Base-by-base conservation (phyloP, 208 protist genomes). In the Trypanosoma cruzi region DNA sequence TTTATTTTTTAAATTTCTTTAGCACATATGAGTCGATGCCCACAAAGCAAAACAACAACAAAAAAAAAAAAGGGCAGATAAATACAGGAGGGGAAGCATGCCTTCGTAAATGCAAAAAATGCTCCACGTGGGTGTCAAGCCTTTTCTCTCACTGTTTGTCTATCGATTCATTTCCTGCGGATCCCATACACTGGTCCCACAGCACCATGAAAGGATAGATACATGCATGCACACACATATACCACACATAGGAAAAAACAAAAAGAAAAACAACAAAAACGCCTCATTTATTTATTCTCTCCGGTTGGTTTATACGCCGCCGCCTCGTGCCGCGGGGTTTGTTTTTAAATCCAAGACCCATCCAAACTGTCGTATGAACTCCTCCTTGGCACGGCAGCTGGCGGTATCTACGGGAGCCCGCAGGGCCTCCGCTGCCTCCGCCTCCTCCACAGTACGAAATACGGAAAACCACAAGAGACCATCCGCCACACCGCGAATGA, bases 311-410 rank as follows among this genome's bases (percentile, higher is more conserved):
- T 20, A 28, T 14, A 26, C 31, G 16, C 37, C 54, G 28, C 48
- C 28, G 6, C 63, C 55, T 24, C 54, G 13, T 20, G 64, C 62
- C 26, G 36, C 32, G 6, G 40, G 28, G 70, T 95, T 95, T 53
- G 29, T 32, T 14, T 63, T 66, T 37, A 90, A 77, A 42, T 96
- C 88, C 18, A 91, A 46, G 48, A 92, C 80, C 88, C 90, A 96
- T 1, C 90, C 90, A 63, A 93, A 96, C 69, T 96, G 90, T 18
- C 90, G 90, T 64, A 96, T 90, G 44, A 96, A 81, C 56, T 96
- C 90, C 64, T 87, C 90, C 67, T 91, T 90, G 8, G 74, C 76
- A 1, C 87, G 78, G 78, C 90, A 93, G 64, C 85, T 93, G n/a
- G 85, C 81, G 2, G 87, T 85, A 44, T 92, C 79, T 7, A 93